Evolutionary conservation across 148 eudicot species (phyloP).

Genomic region (Nepenthes mirabilis): DNA sequence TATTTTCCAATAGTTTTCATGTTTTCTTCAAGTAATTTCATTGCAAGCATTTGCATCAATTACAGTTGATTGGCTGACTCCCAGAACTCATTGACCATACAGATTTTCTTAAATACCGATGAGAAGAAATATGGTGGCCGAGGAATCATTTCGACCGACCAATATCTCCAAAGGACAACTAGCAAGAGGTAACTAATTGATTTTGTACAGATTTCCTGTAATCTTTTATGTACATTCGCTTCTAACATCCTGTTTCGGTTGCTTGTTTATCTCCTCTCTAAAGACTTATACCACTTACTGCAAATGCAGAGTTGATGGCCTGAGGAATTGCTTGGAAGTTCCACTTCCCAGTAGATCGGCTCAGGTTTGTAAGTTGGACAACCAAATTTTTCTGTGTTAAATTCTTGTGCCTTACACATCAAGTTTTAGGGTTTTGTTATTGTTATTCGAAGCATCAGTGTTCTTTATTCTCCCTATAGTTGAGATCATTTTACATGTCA

Average conservation of each 20-base stretch:
- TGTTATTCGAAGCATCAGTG: not conserved
- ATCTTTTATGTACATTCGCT: not conserved
- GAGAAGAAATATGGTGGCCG: conserved; percentile 81
- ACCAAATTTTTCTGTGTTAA: not conserved
- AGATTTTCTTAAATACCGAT: conserved; percentile 78
- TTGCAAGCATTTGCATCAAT: not conserved
- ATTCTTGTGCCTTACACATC: not conserved
- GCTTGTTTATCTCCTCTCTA: not conserved
- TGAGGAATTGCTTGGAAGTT: conserved; percentile 62
- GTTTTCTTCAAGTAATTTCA: not conserved
- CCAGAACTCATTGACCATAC: conserved; percentile 3
- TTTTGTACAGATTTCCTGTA: not conserved
- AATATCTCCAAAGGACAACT: conserved; percentile 56
- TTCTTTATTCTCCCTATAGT: too few species aligned
- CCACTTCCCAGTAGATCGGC: conserved; percentile 80
- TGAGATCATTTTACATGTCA: too few species aligned
- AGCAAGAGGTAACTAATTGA: conserved; percentile 42
- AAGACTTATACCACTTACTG: not conserved
- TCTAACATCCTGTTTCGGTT: not conserved
- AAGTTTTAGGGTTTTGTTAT: not conserved
- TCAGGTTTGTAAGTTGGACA: conserved; percentile 40
- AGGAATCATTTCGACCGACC: conserved; percentile 41
- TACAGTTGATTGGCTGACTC: too few species aligned
- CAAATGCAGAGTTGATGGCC: conserved; percentile 64
- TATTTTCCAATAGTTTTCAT: not conserved